A percentile compares a stretch with the other conserved stretches of the same genome.
Conservation (phyloP, 2,329 filamentous ascomycete species). For the Trichophaea hybrida region DNA sequence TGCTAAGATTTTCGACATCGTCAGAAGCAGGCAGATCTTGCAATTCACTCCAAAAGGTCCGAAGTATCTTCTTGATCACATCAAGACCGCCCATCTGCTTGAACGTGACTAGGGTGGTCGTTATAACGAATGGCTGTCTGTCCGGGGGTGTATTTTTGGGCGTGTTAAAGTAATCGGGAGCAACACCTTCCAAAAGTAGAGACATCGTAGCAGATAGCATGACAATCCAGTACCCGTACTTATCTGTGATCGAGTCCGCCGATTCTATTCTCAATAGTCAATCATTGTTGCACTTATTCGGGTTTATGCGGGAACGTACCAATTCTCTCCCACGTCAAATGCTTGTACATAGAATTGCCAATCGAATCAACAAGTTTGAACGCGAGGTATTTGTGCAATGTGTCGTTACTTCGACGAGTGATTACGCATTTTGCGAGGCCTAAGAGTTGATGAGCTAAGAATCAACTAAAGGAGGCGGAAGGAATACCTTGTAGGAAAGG, state of each 20-base stretch:
- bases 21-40: slow-evolving; percentile 35
- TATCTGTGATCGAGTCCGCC: slow-evolving; percentile 46
- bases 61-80: slow-evolving; percentile 56
- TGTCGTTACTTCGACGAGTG: slow-evolving; percentile 57
- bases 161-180: slow-evolving; percentile 30
- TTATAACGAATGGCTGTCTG: slow-evolving; percentile 41
- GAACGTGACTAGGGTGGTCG: slow-evolving; percentile 73
- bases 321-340: slow-evolving; percentile 27
- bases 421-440: slow-evolving; percentile 66
- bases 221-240: slow-evolving; percentile 69
- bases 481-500: slow-evolving; percentile 57
- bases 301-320: slow-evolving; percentile 15
- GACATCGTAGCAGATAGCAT: slow-evolving; percentile 65
- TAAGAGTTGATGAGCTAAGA: slow-evolving; percentile 5
- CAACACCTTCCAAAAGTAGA: slow-evolving; percentile 57
- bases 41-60: slow-evolving; percentile 44
- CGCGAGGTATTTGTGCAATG: slow-evolving; percentile 46
- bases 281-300: background rate
- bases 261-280: slow-evolving; percentile 40
- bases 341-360: slow-evolving; percentile 26
- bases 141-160: slow-evolving; percentile 21
- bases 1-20: slow-evolving; percentile 32
- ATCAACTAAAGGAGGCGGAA: background rate
- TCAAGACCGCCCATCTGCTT: slow-evolving; percentile 65
- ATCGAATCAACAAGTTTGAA: slow-evolving; percentile 42